Base-by-base conservation (phyloP, 1,284 basidiomycete genomes). In the Leccinum fuscescens region DNA sequence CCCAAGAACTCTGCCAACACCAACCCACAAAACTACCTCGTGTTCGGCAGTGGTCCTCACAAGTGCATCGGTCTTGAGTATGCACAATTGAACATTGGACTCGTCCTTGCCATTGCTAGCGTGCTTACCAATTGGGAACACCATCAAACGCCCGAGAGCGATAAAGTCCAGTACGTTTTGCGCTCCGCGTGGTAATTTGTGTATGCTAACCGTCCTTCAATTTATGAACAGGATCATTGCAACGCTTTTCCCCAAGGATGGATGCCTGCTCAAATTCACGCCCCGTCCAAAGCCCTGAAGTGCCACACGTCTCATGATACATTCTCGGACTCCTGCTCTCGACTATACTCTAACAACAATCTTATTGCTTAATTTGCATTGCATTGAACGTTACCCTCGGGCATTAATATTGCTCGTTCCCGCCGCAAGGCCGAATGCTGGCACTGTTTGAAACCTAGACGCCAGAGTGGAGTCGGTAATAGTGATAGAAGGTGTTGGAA, bases 171-270 rank as follows among this genome's bases (percentile, higher is more conserved):
- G 89, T 92, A 72, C 72, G 90, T 86, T 55, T 55, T 63, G 44
- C 35, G 56, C 65, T 59, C 4, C 33, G 15, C 1, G 42, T 44
- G 12, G 31, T 44, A 20, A 42, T 24, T 3, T 31, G 24, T 20
- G 17, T 57, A 12, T 60, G 7, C 55, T 58, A 9, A 62, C 29
- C 35, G 31, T 56, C 58, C 53, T 57, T 15, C 7, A 20, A 44
- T 6, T 20, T 14, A 20, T 54, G 37, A 58, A 59, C 63, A 91
- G 89, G 61, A 93, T 95, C 65, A 94, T 96, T 66, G 92, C 93
- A n/a, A 94, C 92, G 31, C 80, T 98, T 57, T 98, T 98, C 86
- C 96, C 96, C 22, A 88, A 93, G 77, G 96, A 99, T 72, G 93
- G 93, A 54, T 93, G 93, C 68, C 78, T 82, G 61, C 82, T 98